Conservation (phyloP, 1,284 basidiomycete species). For the Ustilago vetiveriae region DNA sequence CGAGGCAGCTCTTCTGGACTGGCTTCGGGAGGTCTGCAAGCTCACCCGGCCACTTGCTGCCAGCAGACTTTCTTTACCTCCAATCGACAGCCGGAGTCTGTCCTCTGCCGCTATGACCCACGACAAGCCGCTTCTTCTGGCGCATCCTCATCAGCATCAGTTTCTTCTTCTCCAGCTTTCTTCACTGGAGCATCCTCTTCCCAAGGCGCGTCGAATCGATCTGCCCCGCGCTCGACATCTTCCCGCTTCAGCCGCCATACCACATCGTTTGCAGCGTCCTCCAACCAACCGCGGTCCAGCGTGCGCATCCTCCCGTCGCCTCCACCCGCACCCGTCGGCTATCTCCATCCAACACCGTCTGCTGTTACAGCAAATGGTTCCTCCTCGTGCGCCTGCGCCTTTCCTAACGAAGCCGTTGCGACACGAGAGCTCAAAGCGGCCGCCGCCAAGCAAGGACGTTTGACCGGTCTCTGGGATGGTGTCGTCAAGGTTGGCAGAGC, state of each 20-base stretch:
- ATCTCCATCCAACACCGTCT: slow-evolving; percentile 29
- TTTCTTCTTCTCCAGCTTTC: slow-evolving; percentile 41
- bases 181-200: slow-evolving; percentile 53
- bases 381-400: slow-evolving; percentile 47
- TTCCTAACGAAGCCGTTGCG: slow-evolving; percentile 45
- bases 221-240: slow-evolving; percentile 47
- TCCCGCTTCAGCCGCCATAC: slow-evolving; percentile 31
- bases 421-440: slow-evolving; percentile 38
- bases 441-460: slow-evolving; percentile 36
- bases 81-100: slow-evolving; percentile 50
- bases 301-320: slow-evolving; percentile 47
- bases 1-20: slow-evolving; percentile 1
- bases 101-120: slow-evolving; percentile 67
- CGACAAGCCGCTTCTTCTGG: slow-evolving; percentile 35
- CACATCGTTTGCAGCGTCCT: slow-evolving; percentile 24
- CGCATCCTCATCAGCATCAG: slow-evolving; percentile 11
- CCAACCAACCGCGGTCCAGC: slow-evolving; percentile 28
- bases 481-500: slow-evolving; percentile 57
- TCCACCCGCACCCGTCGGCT: slow-evolving; percentile 34
- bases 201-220: slow-evolving; percentile 34
- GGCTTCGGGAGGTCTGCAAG: slow-evolving; percentile 17
- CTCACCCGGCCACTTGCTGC: slow-evolving; percentile 63
- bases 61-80: slow-evolving; percentile 66
- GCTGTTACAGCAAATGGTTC: slow-evolving; percentile 42
- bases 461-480: slow-evolving; percentile 63